Conservation (phyloP, 2,329 filamentous ascomycete species). For the Cladosporium sp. region DNA sequence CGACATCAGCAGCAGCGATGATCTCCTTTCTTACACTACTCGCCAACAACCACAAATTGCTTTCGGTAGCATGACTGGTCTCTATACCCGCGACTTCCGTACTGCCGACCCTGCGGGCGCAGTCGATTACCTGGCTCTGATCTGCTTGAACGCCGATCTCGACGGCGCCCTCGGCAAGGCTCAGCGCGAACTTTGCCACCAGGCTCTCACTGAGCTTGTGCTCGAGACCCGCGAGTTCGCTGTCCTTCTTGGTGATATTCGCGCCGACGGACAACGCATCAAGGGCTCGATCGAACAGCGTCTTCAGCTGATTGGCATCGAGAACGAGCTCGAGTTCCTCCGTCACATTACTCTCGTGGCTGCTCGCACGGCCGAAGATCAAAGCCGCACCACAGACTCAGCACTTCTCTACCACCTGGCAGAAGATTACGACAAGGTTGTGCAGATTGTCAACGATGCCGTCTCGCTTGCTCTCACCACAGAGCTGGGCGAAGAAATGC, state of each 20-base stretch:
- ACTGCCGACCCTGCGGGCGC: slow-evolving; percentile 84
- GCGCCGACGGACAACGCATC: slow-evolving; percentile 77
- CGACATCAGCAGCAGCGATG: slow-evolving; percentile 70
- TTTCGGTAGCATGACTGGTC: slow-evolving; percentile 88
- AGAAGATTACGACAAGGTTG: slow-evolving; percentile 92
- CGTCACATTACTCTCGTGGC: slow-evolving; percentile 90
- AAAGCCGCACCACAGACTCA: slow-evolving; percentile 86
- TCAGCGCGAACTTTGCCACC: slow-evolving; percentile 80
- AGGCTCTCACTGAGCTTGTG: slow-evolving; percentile 87
- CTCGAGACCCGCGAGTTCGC: slow-evolving; percentile 97
- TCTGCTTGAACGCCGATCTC: slow-evolving; percentile 86
- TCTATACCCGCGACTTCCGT: slow-evolving; percentile 94
- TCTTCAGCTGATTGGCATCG: slow-evolving; percentile 72
- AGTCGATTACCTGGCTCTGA: slow-evolving; percentile 86
- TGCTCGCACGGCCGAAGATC: slow-evolving; percentile 88
- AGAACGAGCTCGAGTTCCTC: slow-evolving; percentile 78
- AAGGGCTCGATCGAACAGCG: slow-evolving; percentile 84
- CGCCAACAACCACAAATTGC: slow-evolving; percentile 77
- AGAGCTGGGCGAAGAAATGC: slow-evolving; percentile 75
- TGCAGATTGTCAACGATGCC: slow-evolving; percentile 81
- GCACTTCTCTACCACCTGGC: slow-evolving; percentile 92
- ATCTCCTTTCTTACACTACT: slow-evolving; percentile 63
- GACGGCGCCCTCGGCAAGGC: slow-evolving; percentile 68
- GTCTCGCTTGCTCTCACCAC: slow-evolving; percentile 84
- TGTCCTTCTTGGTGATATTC: slow-evolving; percentile 86